A percentile compares a stretch with the other conserved stretches of the same genome.
Evolutionary conservation across 1,284 basidiomycete species (phyloP).

Genomic region (Gymnopus androsaceus): DNA sequence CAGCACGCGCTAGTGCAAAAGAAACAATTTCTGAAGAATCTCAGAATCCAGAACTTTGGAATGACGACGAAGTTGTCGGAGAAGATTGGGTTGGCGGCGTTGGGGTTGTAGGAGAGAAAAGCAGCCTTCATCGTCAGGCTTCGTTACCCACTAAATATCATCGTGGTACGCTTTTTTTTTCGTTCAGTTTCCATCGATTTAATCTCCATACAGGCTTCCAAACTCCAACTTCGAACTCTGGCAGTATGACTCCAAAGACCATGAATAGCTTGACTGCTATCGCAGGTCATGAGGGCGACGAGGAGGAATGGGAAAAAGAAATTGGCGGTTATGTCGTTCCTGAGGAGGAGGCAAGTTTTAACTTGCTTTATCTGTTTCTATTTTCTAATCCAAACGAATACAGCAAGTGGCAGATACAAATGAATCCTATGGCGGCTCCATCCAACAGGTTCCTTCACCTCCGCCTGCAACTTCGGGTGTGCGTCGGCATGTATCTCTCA

Average conservation of each 20-base stretch:
- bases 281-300: conserved; percentile 80
- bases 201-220: conserved; percentile 40
- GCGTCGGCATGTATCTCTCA: conserved; percentile 77
- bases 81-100: conserved; percentile 78
- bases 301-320: conserved; percentile 80
- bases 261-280: conserved; percentile 80
- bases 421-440: conserved; percentile 57
- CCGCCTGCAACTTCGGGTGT: conserved; percentile 68
- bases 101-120: conserved; percentile 80
- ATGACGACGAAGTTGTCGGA: conserved; percentile 76
- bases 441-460: conserved; percentile 58
- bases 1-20: conserved; percentile 59
- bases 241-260: conserved; percentile 67
- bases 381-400: too few species aligned
- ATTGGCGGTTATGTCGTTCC: conserved; percentile 53
- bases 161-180: conserved; percentile 52
- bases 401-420: conserved; percentile 35
- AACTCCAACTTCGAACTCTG: conserved; percentile 52
- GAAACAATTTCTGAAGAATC: conserved; percentile 68
- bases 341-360: conserved; percentile 60
- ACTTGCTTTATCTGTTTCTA: background rate
- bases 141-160: conserved; percentile 81
- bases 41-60: conserved; percentile 62
- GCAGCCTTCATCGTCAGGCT: conserved; percentile 73
- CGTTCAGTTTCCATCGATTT: conserved; percentile 14